Base-by-base conservation (phyloP, 2,329 filamentous ascomycete genomes). In the Diaporthe amygdali region DNA sequence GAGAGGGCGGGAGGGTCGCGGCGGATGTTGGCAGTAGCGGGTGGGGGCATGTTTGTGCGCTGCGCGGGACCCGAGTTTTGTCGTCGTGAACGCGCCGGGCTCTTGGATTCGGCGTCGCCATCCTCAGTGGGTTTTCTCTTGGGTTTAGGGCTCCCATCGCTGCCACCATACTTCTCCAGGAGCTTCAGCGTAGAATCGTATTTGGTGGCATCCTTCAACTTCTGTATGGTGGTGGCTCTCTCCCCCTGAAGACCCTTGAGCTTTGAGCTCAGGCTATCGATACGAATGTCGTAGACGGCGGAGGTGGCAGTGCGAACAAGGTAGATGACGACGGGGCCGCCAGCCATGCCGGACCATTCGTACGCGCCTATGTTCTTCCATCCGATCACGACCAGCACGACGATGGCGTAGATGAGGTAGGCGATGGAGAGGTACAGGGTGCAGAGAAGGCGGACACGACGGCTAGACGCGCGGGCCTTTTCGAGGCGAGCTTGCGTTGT, bases 151-250 rank as follows among this genome's bases (percentile, higher is more conserved):
- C 85, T 83, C 76, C 86, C 83, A 73, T 91, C 90, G 25, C 86
- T 84, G 12, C 90, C 93, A 44, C 95, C 95, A 80, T 99, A 99
- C 78, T 98, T 99, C 78, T 98, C 94, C 14, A 99, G 89, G 72
- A 99, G 83, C 79, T 98, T 91, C 78, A 97, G 90, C 1, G 96
- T 99, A 39, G 95, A 96, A 82, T 98, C 94, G 84, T 98, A 99
- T 81, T 94, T 97, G 41, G 96, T 99, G 32, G 95, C 95, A 71
- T 93, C 91, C 83, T 99, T 99, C 74, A 99, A 90, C 82, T 95
- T 95, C 80, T 97, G 93, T 75, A 99, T 98, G 2, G 95, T 97
- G 76, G 91, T 91, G 71, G 93, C 90, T 68, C 96, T 91, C 81
- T 98, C 93, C 68, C 90, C 89, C 77, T 95, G 91, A 44, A 95